phyloP scores from a whole-genome alignment of 306 rosid genomes.

The Vigna trinervia region DNA sequence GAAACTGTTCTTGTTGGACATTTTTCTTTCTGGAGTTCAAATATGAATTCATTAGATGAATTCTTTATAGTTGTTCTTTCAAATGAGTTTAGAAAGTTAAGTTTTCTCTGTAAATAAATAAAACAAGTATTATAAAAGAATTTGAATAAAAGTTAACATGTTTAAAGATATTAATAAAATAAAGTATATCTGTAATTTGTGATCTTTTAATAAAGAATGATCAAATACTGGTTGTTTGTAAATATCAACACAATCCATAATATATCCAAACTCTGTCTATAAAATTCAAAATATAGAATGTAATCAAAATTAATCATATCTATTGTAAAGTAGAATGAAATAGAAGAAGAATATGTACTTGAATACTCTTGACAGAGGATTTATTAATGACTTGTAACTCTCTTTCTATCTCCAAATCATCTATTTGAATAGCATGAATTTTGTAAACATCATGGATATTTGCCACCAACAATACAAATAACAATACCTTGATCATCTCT shows the following conservation, averaged over 20 bases:
- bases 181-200: not conserved
- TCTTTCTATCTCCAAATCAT: conserved; percentile 35
- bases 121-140: not conserved
- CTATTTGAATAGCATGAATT: not conserved
- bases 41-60: not conserved
- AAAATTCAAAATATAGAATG: not conserved
- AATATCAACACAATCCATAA: conserved; percentile 39
- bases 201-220: conserved; percentile 5
- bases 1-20: not conserved
- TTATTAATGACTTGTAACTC: conserved; percentile 27
- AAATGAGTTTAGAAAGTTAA: not conserved
- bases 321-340: not conserved
- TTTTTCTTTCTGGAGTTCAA: not conserved
- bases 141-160: too few species aligned
- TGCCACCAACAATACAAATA: conserved; percentile 1
- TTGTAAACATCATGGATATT: not conserved
- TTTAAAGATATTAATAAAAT: not conserved
- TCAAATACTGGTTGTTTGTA: conserved; percentile 30
- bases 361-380: conserved; percentile 29
- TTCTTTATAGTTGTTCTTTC: not conserved
- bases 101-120: not conserved
- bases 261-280: conserved; percentile 4
- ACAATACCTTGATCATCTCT: not conserved
- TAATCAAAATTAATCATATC: not conserved
- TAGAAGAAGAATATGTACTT: not conserved